Conservation (phyloP, 78 protist genomes). For the Pigoraptor vietnamica region DNA sequence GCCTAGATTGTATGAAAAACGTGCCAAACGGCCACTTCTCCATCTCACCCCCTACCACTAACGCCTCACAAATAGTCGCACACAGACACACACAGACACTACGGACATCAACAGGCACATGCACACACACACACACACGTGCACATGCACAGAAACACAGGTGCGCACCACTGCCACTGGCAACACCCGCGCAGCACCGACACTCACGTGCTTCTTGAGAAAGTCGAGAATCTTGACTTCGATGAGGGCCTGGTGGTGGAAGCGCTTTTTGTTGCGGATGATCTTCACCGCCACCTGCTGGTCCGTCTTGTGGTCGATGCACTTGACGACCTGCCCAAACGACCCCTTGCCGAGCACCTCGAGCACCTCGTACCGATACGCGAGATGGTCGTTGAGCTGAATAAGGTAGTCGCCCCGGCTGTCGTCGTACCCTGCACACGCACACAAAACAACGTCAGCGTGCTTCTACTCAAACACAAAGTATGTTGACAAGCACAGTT, state of each 20-base stretch:
- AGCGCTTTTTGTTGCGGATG: conserved; percentile 86
- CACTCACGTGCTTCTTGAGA: conserved; percentile 24
- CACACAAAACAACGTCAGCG: background rate
- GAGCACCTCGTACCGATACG: conserved; percentile 79
- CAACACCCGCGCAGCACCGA: too few relatives aligned
- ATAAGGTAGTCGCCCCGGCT: background rate
- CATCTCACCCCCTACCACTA: too few relatives aligned
- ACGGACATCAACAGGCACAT: too few relatives aligned
- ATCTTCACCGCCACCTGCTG: conserved; percentile 79
- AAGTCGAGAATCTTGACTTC: conserved; percentile 87
- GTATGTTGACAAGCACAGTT: background rate
- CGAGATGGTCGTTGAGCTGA: conserved; percentile 49
- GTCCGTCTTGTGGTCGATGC: conserved; percentile 58
- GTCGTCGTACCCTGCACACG: background rate
- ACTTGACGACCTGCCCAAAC: conserved; percentile 79
- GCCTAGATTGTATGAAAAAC: too few relatives aligned
- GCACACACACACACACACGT: background rate
- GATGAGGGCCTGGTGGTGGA: conserved; percentile 88
- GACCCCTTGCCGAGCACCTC: conserved; percentile 75
- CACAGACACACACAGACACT: background rate
- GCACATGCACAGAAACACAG: too few relatives aligned
- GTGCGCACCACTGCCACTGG: too few relatives aligned
- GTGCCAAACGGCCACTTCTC: too few relatives aligned
- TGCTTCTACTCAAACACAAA: too few relatives aligned
- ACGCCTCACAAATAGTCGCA: background rate